Conservation (phyloP, 2,329 filamentous ascomycete genomes). For the Xylariales sp. region DNA sequence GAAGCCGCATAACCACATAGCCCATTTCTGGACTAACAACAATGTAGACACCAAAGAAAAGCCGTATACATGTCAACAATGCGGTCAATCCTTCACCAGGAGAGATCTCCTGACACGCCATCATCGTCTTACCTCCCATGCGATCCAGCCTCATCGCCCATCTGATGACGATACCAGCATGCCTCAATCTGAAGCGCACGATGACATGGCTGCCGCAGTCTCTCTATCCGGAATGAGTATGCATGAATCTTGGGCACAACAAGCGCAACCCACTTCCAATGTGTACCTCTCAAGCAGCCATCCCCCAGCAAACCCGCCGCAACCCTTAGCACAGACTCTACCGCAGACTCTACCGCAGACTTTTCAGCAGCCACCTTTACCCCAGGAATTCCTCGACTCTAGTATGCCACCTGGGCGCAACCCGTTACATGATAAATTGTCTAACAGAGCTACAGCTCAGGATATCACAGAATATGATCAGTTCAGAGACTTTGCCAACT, state of each 20-base stretch:
- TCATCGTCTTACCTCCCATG: slow-evolving; percentile 33
- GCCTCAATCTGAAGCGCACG: slow-evolving; percentile 19
- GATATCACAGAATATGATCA: slow-evolving; percentile 22
- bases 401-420: no score
- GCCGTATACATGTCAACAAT: slow-evolving; percentile 38
- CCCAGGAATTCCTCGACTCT: slow-evolving; percentile 16
- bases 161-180: no score
- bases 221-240: slow-evolving; percentile 25
- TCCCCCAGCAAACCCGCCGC: no score
- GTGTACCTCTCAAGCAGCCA: no score
- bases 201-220: slow-evolving; percentile 22
- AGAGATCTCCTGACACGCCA: slow-evolving; percentile 40
- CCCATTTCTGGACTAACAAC: background rate
- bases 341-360: slow-evolving; percentile 5
- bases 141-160: no score
- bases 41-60: slow-evolving; percentile 41
- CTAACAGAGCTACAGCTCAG: slow-evolving; percentile 2
- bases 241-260: background rate
- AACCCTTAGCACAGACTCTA: slow-evolving; percentile 21
- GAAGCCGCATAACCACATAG: background rate
- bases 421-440: background rate
- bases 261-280: no score
- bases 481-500: slow-evolving; percentile 32
- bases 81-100: slow-evolving; percentile 38
- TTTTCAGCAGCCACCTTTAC: slow-evolving; percentile 5